Evolutionary conservation across 352 stramenopile species (phyloP), one percentile per base, ranked within the genome.

Genomic region (Pythium aquatile): DNA sequence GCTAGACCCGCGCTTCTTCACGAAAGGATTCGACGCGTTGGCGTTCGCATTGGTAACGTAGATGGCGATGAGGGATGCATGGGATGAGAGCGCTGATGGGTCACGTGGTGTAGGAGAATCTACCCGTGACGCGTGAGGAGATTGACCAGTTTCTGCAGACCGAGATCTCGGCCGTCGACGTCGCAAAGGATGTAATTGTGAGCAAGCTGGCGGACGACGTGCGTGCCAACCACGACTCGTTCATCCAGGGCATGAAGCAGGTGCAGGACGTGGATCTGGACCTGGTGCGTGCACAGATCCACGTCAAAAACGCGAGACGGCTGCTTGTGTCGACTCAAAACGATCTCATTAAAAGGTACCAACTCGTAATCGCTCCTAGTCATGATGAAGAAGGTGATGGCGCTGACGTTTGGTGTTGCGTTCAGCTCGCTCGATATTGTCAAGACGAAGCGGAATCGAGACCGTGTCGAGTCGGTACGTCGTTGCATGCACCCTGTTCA

Each of bases 231-330:
- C 82, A 93, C 61, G 80, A 76, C 47, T 72, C 84, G 33, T 80
- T 96, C 28, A 92, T 94, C 58, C 75, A 94, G 65, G 87, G 87
- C 17, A 93, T 96, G 83, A 93, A 89, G 42, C 82, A 91, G 29
- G 87, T 96, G 47, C 84, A 96, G 47, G 86, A 96, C 35, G 87
- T 96, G 26, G 87, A 96, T 66, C 65, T 96, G 20, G 85, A 96
- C 61, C 72, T 96, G 32, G 77, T 93, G 51, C 78, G 83, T 40
- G 86, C 87, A 24, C 83, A 94, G 59, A 94, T 96, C 42, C 87
- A 96, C 58, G 87, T 96, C 46, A 96, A 94, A 29, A 96, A 96
- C 30, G 87, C 84, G 10, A 76, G 87, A 1, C 79, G 85, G 9
- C 67, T 94, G 44, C 75, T 96, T 44, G 66, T 78, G 37, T 87